Conservation (phyloP, 495 filamentous ascomycete genomes). For the Sordaria brevicollis region DNA sequence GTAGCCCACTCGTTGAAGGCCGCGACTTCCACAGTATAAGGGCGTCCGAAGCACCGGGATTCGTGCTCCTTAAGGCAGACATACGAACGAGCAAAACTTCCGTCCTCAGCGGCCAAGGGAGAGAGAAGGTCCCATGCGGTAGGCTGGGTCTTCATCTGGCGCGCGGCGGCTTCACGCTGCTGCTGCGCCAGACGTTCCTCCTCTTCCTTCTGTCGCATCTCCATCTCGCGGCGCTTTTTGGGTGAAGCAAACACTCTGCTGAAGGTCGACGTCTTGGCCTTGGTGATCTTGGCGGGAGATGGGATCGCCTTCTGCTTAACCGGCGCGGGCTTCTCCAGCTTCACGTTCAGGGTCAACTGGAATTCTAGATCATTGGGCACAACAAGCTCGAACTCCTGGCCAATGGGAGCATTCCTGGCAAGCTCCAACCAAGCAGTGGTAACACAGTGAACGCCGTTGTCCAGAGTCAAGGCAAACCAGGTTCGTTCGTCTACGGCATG, state of each 20-base stretch:
- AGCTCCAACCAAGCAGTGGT: slow-evolving; percentile 93
- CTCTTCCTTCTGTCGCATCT: slow-evolving; percentile 68
- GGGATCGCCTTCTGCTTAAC: slow-evolving; percentile 32
- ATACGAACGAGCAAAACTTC: slow-evolving; percentile 87
- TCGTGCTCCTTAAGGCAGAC: slow-evolving; percentile 91
- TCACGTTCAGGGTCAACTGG: slow-evolving; percentile 90
- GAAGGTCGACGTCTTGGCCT: slow-evolving; percentile 71
- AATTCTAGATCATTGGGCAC: slow-evolving; percentile 96
- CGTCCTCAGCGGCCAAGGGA: slow-evolving; percentile 76
- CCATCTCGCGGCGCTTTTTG: slow-evolving; percentile 88
- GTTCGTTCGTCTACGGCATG: slow-evolving; percentile 64
- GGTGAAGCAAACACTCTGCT: slow-evolving; percentile 88
- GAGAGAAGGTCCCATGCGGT: slow-evolving; percentile 82
- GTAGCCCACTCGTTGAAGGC: slow-evolving; percentile 98
- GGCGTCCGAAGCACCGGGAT: slow-evolving; percentile 69
- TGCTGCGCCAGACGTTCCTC: slow-evolving; percentile 55
- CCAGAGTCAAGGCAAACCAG: slow-evolving; percentile 87
- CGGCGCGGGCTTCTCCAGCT: slow-evolving; percentile 68
- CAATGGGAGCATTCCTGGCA: slow-evolving; percentile 86
- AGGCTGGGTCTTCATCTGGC: slow-evolving; percentile 42
- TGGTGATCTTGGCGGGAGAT: slow-evolving; percentile 48
- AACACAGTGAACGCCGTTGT: slow-evolving; percentile 96
- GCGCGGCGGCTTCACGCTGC: slow-evolving; percentile 55
- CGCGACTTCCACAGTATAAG: slow-evolving; percentile 75
- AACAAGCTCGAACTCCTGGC: slow-evolving; percentile 95